A percentile compares a stretch with the other conserved stretches of the same genome.
Evolutionary conservation across 306 rosid genomes (phyloP).

Genomic region (Oemleria cerasiformis): DNA sequence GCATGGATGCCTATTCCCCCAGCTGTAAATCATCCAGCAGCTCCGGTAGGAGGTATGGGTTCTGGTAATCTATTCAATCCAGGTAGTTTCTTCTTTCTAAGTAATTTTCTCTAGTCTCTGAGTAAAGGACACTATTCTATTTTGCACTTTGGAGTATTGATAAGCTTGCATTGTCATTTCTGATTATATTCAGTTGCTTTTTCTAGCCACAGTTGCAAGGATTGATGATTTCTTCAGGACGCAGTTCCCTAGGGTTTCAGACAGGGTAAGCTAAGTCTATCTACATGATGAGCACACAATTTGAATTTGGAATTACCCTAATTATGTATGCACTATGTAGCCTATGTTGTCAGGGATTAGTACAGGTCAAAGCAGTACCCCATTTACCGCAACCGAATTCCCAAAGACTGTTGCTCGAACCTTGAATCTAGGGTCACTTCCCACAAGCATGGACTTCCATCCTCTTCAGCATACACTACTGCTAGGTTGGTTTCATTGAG

Average conservation of each 20-base stretch:
- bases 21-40: slow-evolving; percentile 58
- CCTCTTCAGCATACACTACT: slow-evolving; percentile 81
- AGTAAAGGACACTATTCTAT: background rate
- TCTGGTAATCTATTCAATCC: slow-evolving; percentile 66
- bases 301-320: background rate
- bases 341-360: slow-evolving; percentile 58
- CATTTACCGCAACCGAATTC: slow-evolving; percentile 54
- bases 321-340: slow-evolving; percentile 37
- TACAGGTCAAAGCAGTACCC: slow-evolving; percentile 46
- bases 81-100: slow-evolving; percentile 30
- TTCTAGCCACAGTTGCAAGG: slow-evolving; percentile 57
- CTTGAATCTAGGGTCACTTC: slow-evolving; percentile 68
- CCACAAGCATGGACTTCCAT: slow-evolving; percentile 93
- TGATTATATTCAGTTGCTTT: slow-evolving; percentile 24
- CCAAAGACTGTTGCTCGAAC: slow-evolving; percentile 65
- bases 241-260: slow-evolving; percentile 56
- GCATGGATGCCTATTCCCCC: slow-evolving; percentile 80
- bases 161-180: background rate
- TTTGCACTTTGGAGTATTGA: background rate
- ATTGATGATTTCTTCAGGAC: slow-evolving; percentile 62
- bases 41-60: slow-evolving; percentile 63
- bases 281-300: background rate
- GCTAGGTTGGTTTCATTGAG: slow-evolving; percentile 51
- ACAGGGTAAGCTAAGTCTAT: slow-evolving; percentile 48
- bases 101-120: slow-evolving; percentile 7